A percentile compares a stretch with the other conserved stretches of the same genome.
Evolutionary conservation across 192 early-diverging fungal species (phyloP).

Genomic region (Entomortierella beljakovae): DNA sequence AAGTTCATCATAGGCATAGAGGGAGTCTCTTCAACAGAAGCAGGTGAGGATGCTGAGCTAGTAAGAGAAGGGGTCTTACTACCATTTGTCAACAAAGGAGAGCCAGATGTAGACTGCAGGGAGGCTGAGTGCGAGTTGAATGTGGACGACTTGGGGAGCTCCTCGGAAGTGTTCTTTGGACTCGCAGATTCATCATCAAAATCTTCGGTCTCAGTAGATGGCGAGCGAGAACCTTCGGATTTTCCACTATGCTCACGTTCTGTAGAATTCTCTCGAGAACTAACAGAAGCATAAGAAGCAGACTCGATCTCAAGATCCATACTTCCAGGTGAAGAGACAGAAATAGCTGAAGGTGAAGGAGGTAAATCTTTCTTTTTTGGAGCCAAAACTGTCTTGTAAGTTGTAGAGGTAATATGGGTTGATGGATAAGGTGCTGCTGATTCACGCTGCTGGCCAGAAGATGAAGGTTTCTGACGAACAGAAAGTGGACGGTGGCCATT

Average conservation of each 20-base stretch:
- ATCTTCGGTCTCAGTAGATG: slow-evolving; percentile 10
- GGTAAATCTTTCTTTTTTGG: slow-evolving; percentile 21
- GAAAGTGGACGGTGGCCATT: slow-evolving; percentile 79
- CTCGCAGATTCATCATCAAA: background rate
- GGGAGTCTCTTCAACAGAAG: background rate
- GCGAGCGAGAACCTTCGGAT: background rate
- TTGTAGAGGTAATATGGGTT: slow-evolving; percentile 1
- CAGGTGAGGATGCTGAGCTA: slow-evolving; percentile 29
- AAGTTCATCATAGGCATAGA: slow-evolving; percentile 3
- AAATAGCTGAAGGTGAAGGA: slow-evolving; percentile 9
- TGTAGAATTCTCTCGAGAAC: slow-evolving; percentile 1
- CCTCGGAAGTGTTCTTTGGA: background rate
- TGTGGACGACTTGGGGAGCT: background rate
- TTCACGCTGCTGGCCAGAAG: slow-evolving; percentile 23
- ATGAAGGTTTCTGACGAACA: slow-evolving; percentile 60
- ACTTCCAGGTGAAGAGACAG: slow-evolving; percentile 14
- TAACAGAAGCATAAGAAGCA: background rate
- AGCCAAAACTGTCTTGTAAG: slow-evolving; percentile 12
- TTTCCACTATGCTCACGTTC: background rate
- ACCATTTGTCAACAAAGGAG: slow-evolving; percentile 20
- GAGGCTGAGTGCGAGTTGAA: background rate
- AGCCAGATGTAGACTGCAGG: slow-evolving; percentile 11
- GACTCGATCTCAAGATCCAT: slow-evolving; percentile 27
- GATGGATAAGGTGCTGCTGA: slow-evolving; percentile 23
- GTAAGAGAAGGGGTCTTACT: slow-evolving; percentile 7